Base-by-base conservation (phyloP, 768 basidiomycete species). In the Cyathus striatus region DNA sequence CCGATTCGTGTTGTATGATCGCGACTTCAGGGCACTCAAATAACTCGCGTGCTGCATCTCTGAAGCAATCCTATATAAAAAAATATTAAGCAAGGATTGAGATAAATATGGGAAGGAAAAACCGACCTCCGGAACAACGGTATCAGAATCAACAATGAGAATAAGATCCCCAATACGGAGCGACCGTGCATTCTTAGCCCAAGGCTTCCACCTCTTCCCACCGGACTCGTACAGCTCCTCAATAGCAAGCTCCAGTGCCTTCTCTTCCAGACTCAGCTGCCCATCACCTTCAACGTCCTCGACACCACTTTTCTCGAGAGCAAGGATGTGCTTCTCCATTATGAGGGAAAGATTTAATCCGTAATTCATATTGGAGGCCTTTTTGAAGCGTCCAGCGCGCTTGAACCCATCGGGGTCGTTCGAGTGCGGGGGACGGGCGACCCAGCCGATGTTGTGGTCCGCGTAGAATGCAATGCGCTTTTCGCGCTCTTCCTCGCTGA, bases 1-100 rank as follows among this genome's bases (percentile, higher is more conserved):
- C 87, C 4, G 86, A 90, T 54, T 87, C 86, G 57, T 95, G 91
- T 57, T 94, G 91, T 41, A 95, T 85, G 64, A 95, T 90, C 1
- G 81, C 89, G 23, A 92, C 79, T 34, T 90, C 83, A 0, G 86
- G 89, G 49, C 83, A 84, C 61, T 86, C 83, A 14, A 78, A 68
- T 46, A 95, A 73, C 58, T 95, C 91, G 27, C 87, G 79, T 4
- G 89, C 90, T 0, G 91, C 91, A 65, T 93, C 90, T 43, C 89
- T 76, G 60, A 95, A 82, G 58, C 90, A 94, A 58, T 94, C 92
- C 70, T 84, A 45, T 18, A 30, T n/a, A 40, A 5, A 22, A 36
- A 18, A 36, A 9, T 13, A 20, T 32, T 10, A 9, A 41, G n/a
- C 12, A 13, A 32, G 26, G n/a, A 7, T 21, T 30, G 23, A n/a